These are phyloP conservation scores for Stevia rebaudiana DNA, from an alignment of 140 eudicot species.

Conservation along the genomic window DNA sequence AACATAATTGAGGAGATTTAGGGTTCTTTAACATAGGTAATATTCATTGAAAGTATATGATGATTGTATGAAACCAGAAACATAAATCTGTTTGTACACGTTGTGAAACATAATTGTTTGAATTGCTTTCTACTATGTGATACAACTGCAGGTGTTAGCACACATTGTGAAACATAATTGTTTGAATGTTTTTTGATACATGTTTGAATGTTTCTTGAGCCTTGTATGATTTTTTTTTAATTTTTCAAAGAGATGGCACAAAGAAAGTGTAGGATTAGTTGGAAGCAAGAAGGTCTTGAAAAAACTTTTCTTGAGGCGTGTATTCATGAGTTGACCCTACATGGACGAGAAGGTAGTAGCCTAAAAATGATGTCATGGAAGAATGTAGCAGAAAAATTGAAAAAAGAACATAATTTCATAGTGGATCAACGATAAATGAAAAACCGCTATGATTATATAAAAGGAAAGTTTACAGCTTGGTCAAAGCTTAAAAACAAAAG, in stretches of 20 bases:
- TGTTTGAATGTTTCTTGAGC: not conserved
- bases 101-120: no score
- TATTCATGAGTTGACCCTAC: not conserved
- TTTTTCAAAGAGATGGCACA: not conserved
- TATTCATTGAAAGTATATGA: no score
- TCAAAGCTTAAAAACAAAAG: not conserved
- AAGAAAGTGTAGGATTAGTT: slow-evolving; percentile 14
- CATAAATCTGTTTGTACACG: no score
- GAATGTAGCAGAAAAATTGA: no score
- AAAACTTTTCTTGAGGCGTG: slow-evolving; percentile 23
- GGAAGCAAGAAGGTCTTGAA: slow-evolving; percentile 15
- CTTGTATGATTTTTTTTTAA: not conserved
- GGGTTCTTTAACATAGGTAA: no score
- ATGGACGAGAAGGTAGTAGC: no score
- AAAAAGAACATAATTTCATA: not conserved
- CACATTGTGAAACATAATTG: no score
- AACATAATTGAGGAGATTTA: no score
- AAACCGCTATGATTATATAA: slow-evolving; percentile 26
- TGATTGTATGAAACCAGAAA: no score
- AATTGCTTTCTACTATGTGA: no score
- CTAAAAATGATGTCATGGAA: no score
- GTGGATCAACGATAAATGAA: slow-evolving; percentile 26
- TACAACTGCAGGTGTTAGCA: no score
- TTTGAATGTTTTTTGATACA: not conserved
- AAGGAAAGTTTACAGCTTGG: slow-evolving; percentile 24